A percentile compares a stretch with the other conserved stretches of the same genome.
These are phyloP conservation scores for Cenchrus americanus DNA, from an alignment of 176 grass and related monocot genomes.

Conservation along the genomic window DNA sequence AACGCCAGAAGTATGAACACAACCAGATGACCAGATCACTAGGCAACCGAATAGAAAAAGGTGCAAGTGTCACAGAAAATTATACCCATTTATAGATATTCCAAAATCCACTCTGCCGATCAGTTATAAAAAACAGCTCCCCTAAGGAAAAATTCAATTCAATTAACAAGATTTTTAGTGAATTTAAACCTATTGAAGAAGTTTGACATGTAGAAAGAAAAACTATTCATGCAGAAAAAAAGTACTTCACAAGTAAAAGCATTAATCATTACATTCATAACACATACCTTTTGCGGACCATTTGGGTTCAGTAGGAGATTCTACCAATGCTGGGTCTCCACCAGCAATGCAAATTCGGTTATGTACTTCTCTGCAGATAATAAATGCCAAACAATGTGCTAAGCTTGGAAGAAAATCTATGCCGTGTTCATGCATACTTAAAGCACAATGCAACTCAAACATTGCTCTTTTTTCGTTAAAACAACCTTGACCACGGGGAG, in stretches of 20 bases:
- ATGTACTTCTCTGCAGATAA: slow-evolving; percentile 56
- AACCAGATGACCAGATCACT: neutral
- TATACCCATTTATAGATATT: slow-evolving; percentile 97
- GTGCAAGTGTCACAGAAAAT: slow-evolving; percentile 22
- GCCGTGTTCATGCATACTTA: neutral
- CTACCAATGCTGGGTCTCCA: slow-evolving; percentile 66
- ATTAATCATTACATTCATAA: neutral
- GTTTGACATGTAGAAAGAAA: neutral
- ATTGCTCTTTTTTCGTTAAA: neutral
- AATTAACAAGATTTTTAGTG: slow-evolving; percentile 17
- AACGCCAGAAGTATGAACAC: neutral
- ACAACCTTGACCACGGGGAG: too few relatives aligned
- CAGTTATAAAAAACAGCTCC: slow-evolving; percentile 89
- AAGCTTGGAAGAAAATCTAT: neutral
- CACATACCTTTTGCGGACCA: slow-evolving; percentile 82
- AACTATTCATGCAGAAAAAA: neutral
- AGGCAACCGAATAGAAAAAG: slow-evolving; percentile 25
- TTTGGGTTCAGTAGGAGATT: slow-evolving; percentile 96
- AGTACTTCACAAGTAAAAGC: neutral
- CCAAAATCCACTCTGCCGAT: slow-evolving; percentile 84
- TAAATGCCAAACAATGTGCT: neutral
- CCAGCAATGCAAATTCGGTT: slow-evolving; percentile 74
- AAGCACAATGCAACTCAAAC: slow-evolving; percentile 3
- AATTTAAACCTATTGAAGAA: slow-evolving; percentile 7
- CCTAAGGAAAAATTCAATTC: slow-evolving; percentile 51